Evolutionary conservation across 768 basidiomycete genomes (phyloP), one percentile per base, ranked within the genome.

Genomic region (Lactarius akahatsu): DNA sequence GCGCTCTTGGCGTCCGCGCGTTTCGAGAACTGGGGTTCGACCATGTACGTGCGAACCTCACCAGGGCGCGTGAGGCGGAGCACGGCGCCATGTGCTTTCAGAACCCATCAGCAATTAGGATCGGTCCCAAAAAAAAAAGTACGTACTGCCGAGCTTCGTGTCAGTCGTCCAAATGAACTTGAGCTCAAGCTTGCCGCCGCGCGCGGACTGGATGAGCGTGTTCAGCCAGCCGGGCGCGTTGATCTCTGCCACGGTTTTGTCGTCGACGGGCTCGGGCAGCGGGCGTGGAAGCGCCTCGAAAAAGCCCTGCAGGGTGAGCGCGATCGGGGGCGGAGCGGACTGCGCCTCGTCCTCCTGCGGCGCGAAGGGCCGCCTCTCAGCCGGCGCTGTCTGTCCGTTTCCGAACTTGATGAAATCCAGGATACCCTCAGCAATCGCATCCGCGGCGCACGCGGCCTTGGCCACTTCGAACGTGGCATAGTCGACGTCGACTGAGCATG

Each of bases 1-100:
- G 89, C 90, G 0, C 81, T 79, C 73, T 87, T 89, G n/a, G 89
- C 89, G 61, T 91, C 89, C 0, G 77, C 75, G 3, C 84, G 84
- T 70, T 84, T 87, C 2, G 78, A 70, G 69, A 90, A 90, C 18
- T 79, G 78, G 0, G 85, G 78, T n/a, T 90, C 88, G 34, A 87
- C 86, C 6, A 91, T 73, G 69, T 80, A 91, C 0, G 86, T 84
- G 52, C 77, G 80, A 43, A 80, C 81, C 63, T 84, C 81, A 5
- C 76, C 78, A 3, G 83, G 82, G 32, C 83, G 81, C 50, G 82
- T 80, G 6, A 91, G 69, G 32, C 86, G 84, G 50, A 91, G 78
- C 13, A 91, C 74, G 72, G 84, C 87, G 3, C 89, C 89, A 45
- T 87, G 83, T 16, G 85, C 86, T 88, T 59, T 11, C 50, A 26